Evolutionary conservation across 768 basidiomycete species (phyloP), one percentile per base, ranked within the genome.

Genomic region (Kwoniella europaea): DNA sequence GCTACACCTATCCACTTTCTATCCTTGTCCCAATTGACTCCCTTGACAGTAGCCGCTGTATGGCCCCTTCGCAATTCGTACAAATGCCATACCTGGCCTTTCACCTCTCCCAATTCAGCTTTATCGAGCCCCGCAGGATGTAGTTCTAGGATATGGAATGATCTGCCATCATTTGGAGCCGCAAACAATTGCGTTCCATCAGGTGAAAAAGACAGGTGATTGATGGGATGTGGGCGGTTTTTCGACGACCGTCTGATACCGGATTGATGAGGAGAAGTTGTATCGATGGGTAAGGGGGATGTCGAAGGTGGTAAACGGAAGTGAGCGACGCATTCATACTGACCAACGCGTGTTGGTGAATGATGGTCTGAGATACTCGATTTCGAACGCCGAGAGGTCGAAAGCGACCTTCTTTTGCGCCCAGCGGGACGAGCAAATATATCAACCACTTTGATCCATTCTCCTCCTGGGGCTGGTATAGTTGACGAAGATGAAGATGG

Each of bases 41-140:
- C 83, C 64, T 89, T 88, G 15, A 93, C 87, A 4, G 88, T 83
- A 5, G 89, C 91, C 2, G 86, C 85, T n/a, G 91, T 92, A 27
- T 88, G 85, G 5, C 92, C 92, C n/a, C 92, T 86, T 55, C 87
- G 85, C 22, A 94, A 84, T 71, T 89, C 88, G 71, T 93, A 93
- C 67, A 90, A 69, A 71, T 90, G 90, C 84, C 86, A 87, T 0
- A 76, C 78, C 43, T 72, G 62, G 27, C 72, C 80, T 63, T 72
- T 69, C 52, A 42, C 72, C 2, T 53, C 65, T 18, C 68, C 63
- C 7, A 50, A 29, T 1, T 35, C 58, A 7, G 20, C 35, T 53
- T 52, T 61, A 13, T 42, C 44, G 9, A 67, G 27, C 4, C 71
- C 72, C 27, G 66, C 63, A 4, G 79, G 77, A 67, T 74, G 73